Evolutionary conservation across 176 grass and related monocot species (phyloP).

Genomic region (Oryza nivara): DNA sequence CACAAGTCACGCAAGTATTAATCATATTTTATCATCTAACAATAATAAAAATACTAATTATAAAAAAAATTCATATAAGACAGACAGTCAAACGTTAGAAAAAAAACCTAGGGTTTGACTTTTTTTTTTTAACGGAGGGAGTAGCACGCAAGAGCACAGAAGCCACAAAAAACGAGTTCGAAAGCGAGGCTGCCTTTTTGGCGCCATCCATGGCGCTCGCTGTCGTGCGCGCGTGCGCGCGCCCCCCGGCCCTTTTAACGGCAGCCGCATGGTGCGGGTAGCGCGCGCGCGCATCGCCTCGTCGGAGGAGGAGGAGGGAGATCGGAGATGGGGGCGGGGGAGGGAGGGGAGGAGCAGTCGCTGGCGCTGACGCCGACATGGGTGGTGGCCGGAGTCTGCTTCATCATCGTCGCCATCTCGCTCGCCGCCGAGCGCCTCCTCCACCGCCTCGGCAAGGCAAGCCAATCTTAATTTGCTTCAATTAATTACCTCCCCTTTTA

Average conservation of each 20-base stretch:
- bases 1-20: no score
- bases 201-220: not conserved
- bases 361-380: slow-evolving; percentile 65
- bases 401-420: slow-evolving; percentile 66
- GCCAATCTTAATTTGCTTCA: no score
- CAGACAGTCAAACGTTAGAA: no score
- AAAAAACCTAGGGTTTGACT: no score
- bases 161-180: not conserved
- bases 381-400: slow-evolving; percentile 63
- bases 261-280: slow-evolving; percentile 26
- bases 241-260: not conserved
- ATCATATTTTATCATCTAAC: no score
- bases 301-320: not conserved
- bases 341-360: slow-evolving; percentile 17
- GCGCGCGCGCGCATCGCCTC: not conserved
- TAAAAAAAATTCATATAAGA: no score
- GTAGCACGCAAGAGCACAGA: no score
- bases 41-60: no score
- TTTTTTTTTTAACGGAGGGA: no score
- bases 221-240: not conserved
- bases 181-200: not conserved
- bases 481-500: no score
- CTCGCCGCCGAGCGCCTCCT: slow-evolving; percentile 62
- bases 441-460: slow-evolving; percentile 71
- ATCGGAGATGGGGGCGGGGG: slow-evolving; percentile 10